These are phyloP conservation scores for Naegleria lovaniensis DNA, from an alignment of 208 protist genomes.

Conservation along the genomic window DNA sequence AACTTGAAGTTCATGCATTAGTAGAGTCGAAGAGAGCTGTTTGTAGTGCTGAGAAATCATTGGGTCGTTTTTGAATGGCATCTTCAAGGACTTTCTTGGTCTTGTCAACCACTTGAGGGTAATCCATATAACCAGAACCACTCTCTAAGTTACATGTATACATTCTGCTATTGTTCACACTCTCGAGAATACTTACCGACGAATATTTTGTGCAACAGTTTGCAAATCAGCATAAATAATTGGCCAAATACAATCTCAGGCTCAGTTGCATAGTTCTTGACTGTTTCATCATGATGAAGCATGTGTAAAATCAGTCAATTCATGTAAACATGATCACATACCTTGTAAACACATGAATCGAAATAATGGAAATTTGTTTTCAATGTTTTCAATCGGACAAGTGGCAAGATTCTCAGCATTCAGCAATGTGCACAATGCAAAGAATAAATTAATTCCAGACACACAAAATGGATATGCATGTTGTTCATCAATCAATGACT, in stretches of 20 bases:
- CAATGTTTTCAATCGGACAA: not conserved
- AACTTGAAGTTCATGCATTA: too few relatives aligned
- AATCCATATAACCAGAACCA: not conserved
- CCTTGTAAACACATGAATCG: not conserved
- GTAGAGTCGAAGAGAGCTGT: not conserved
- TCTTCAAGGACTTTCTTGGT: not conserved
- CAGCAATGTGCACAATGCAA: not conserved
- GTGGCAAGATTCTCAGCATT: not conserved
- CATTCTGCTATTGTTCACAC: not conserved
- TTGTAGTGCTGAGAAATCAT: not conserved
- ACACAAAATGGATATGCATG: conserved; percentile 26
- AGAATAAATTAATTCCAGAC: not conserved
- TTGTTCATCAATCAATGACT: not conserved
- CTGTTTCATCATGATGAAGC: not conserved
- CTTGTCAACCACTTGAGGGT: not conserved
- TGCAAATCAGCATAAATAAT: too few relatives aligned
- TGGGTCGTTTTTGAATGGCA: not conserved
- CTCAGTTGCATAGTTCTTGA: too few relatives aligned
- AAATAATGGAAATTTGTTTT: not conserved
- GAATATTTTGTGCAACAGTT: too few relatives aligned
- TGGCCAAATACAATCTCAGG: too few relatives aligned
- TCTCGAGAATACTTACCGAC: too few relatives aligned
- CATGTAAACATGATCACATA: not conserved
- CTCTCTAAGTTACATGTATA: not conserved
- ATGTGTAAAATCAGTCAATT: too few relatives aligned